Conservation (phyloP, 352 stramenopile genomes). For the Pythium phragmiticola region DNA sequence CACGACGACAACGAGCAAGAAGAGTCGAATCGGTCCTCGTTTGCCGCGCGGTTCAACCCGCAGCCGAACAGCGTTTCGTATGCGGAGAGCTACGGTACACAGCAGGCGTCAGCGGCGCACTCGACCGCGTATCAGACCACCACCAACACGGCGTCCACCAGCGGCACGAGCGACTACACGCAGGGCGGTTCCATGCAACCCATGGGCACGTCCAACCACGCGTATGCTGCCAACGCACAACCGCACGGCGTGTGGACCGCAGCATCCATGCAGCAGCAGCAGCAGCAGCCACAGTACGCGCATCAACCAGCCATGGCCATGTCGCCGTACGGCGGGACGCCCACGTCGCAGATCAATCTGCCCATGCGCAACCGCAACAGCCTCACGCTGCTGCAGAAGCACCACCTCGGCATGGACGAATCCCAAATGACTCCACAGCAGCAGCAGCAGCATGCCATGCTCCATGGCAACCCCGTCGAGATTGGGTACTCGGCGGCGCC, state of each 20-base stretch:
- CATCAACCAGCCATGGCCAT: slow-evolving; percentile 17
- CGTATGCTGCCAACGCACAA: slow-evolving; percentile 5
- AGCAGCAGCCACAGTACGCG: slow-evolving; percentile 4
- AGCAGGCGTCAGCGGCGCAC: slow-evolving; percentile 7
- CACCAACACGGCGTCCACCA: not conserved
- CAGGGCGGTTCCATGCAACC: slow-evolving; percentile 22
- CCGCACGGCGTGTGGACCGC: slow-evolving; percentile 5
- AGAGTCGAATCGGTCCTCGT: slow-evolving; percentile 8
- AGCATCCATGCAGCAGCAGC: slow-evolving; percentile 6
- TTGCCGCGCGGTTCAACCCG: not conserved
- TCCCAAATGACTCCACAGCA: slow-evolving; percentile 16
- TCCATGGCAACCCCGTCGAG: slow-evolving; percentile 24
- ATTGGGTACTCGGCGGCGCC: slow-evolving; percentile 21
- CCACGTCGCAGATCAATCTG: slow-evolving; percentile 52
- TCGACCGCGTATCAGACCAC: not conserved
- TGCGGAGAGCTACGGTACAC: not conserved
- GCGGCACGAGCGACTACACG: slow-evolving; percentile 22
- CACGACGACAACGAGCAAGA: slow-evolving; percentile 24
- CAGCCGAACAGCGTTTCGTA: not conserved
- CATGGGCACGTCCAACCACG: slow-evolving; percentile 19
- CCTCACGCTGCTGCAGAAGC: slow-evolving; percentile 30
- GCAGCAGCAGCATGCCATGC: slow-evolving; percentile 20
- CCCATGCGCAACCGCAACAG: slow-evolving; percentile 56
- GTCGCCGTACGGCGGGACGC: slow-evolving; percentile 7
- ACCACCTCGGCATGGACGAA: slow-evolving; percentile 10